These are phyloP conservation scores for Fusarium fracticaudum DNA, from an alignment of 2,329 filamentous ascomycete genomes.

Conservation along the genomic window DNA sequence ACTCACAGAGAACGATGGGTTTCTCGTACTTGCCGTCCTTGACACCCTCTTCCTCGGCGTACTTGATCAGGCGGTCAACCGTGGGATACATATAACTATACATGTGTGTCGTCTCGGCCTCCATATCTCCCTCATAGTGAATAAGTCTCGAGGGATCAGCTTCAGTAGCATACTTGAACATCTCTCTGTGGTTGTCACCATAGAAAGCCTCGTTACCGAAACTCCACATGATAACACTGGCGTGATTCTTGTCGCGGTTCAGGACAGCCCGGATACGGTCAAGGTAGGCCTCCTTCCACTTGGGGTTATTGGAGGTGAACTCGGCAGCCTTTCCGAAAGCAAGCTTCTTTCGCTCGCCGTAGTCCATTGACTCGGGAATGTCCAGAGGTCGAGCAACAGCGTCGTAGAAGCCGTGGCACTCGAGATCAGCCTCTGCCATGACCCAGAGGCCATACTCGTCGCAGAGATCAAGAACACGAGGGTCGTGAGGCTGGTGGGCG, in stretches of 20 bases:
- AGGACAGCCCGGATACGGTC: constrained; percentile 73
- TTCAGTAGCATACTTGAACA: constrained; percentile 70
- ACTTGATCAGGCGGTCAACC: constrained; percentile 59
- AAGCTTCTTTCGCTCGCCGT: constrained; percentile 68
- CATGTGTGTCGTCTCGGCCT: constrained; percentile 71
- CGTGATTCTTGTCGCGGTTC: constrained; percentile 75
- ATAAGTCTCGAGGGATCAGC: constrained; percentile 68
- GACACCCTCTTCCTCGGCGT: constrained; percentile 56
- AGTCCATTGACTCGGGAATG: constrained; percentile 65
- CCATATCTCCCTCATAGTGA: constrained; percentile 73
- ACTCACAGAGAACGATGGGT: constrained; percentile 68
- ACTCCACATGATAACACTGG: constrained; percentile 78
- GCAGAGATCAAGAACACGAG: constrained; percentile 66
- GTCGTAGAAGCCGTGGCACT: constrained; percentile 65
- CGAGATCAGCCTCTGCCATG: constrained; percentile 61
- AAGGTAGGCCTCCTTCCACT: constrained; percentile 71
- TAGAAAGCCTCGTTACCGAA: constrained; percentile 80
- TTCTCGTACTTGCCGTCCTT: constrained; percentile 60
- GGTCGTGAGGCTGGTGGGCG: constrained; percentile 74
- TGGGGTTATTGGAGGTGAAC: constrained; percentile 69
- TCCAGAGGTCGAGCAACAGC: constrained; percentile 59
- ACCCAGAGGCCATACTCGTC: constrained; percentile 75
- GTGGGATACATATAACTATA: constrained; percentile 74
- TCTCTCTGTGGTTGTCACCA: constrained; percentile 72
- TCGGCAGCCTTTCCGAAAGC: constrained; percentile 63